Base-by-base conservation (phyloP, 495 filamentous ascomycete genomes). In the Xylaria bambusicola region DNA sequence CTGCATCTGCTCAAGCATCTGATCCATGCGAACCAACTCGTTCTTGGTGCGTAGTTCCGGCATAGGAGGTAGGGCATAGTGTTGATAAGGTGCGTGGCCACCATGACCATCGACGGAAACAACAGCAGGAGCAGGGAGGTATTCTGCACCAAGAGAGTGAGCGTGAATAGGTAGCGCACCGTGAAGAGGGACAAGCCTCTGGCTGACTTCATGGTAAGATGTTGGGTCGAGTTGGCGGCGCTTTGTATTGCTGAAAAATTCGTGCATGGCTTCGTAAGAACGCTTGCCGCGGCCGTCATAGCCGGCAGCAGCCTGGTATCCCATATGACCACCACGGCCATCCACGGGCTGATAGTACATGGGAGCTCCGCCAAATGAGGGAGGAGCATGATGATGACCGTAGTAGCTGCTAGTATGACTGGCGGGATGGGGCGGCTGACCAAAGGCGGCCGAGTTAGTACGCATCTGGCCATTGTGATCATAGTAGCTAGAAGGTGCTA, bases 1-100 rank as follows among this genome's bases (percentile, higher is more conserved):
- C 66, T 97, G 92, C 81, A 98, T 92, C 73, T 97, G 91, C 73
- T 96, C 90, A 36, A 99, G 81, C 76, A 97, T 88, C 59, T 92
- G 87, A 73, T 98, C 93, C 68, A 96, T 89, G 69, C 93, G 88
- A 68, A 92, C 80, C 23, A 99, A 78, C 63, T 99, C 93, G 63
- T 84, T 90, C 84, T 98, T 97, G 54, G 92, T 96, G 61, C 92
- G 85, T 36, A 96, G 78, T 60, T 95, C 92, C 15, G 88, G 86
- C 80, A 93, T 87, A 6, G 88, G 85, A 21, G 93, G 93, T 20
- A 98, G 80, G 67, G 93, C 95, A 51, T 88, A 87, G 35, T 83
- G 82, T 65, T 82, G 81, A 35, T 86, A 79, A 9, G 82, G 80
- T 54, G 79, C 81, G 56, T 74, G 72, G 40, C 71, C 73, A 55